Evolutionary conservation across 2,329 filamentous ascomycete genomes (phyloP), one percentile per base, ranked within the genome.

Genomic region (Neocatenulostroma microsporum): DNA sequence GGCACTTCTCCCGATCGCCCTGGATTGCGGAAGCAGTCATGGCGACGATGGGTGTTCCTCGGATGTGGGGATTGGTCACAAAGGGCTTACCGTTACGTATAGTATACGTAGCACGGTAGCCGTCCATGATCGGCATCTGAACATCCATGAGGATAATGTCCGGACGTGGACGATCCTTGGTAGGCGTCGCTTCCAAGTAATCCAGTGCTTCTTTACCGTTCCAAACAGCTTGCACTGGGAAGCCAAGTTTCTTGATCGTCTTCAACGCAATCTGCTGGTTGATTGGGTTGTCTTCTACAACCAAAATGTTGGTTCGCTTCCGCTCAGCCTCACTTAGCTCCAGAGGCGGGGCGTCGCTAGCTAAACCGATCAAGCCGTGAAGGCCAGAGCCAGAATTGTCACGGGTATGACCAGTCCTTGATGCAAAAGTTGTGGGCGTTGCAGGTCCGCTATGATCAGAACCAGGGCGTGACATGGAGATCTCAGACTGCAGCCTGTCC

Each of bases 21-120:
- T 84, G 80, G 26, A 86, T 85, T 1, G 82, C 82, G 3, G 78
- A 83, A 4, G 82, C 83, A 0, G 82, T 87, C 80, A 87, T 84
- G n/a, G 82, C 82, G 24, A 87, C 78, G 34, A 87, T 84, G 0
- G 82, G 82, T 4, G 84, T 78, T 28, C 78, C 67, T 37, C 70
- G 67, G 3, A 74, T 56, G 13, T 61, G 59, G 2, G 76, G 66
- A 35, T 73, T 70, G 2, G 64, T 51, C 26, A 72, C 77, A 60
- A 82, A 86, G 0, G 80, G 78, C 2, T 70, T 54, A 46, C 83
- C 76, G 37, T 82, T 78, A 12, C 82, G 72, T 30, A 89, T 70
- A 8, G 82, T 69, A 48, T 85, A 81, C 0, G 83, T 88, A 27
- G 82, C 82, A 39, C 76, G 75, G 56, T 88, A 88, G 1, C 84